Evolutionary conservation across 2,329 filamentous ascomycete genomes (phyloP).

Genomic region (Fusarium solani-melongenae): DNA sequence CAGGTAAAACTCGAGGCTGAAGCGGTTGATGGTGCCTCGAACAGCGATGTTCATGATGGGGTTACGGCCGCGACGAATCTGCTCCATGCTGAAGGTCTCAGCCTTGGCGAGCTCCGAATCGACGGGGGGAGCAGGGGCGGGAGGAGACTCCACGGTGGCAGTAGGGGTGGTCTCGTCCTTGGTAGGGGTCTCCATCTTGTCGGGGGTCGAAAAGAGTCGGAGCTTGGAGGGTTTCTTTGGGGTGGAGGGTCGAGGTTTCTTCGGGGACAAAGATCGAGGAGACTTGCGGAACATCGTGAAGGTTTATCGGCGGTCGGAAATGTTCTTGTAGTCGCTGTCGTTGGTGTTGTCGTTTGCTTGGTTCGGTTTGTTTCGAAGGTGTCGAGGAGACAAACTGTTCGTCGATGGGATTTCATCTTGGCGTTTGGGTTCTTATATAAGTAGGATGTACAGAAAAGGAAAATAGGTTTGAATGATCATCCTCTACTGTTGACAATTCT

Average conservation of each 20-base stretch:
- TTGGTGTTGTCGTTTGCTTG: background rate
- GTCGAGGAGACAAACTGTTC: background rate
- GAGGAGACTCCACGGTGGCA: background rate
- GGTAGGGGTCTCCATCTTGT: background rate
- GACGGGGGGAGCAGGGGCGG: background rate
- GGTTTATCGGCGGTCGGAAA: background rate
- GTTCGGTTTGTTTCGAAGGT: background rate
- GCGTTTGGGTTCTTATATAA: background rate
- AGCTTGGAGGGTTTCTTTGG: background rate
- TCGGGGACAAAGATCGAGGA: background rate
- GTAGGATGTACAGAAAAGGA: background rate
- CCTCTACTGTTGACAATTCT: background rate
- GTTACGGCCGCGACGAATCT: background rate
- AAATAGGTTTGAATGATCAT: background rate
- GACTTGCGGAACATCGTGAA: background rate
- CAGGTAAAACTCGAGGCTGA: background rate
- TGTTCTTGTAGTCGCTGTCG: background rate
- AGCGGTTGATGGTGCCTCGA: background rate
- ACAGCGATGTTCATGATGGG: background rate
- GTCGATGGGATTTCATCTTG: background rate
- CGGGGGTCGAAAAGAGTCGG: background rate
- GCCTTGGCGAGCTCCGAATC: background rate
- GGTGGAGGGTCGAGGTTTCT: background rate
- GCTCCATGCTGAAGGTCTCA: background rate
- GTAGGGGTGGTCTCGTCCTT: background rate